A percentile compares a stretch with the other conserved stretches of the same genome.
Evolutionary conservation across 2,329 filamentous ascomycete species (phyloP).

Genomic region (Beauveria brongniartii): DNA sequence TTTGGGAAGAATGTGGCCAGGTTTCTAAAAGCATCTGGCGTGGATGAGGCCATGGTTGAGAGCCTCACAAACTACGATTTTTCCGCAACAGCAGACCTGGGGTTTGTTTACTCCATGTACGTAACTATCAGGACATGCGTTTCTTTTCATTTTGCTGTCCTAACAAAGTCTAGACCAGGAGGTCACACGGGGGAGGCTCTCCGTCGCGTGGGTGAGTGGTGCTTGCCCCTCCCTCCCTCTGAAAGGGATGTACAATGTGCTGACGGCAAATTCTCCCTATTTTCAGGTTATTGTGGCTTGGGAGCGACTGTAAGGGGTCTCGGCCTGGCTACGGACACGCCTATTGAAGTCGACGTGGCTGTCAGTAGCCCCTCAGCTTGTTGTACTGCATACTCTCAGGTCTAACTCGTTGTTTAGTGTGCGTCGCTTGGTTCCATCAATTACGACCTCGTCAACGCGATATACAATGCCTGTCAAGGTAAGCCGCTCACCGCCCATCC

Average conservation of each 20-base stretch:
- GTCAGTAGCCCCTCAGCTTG: conserved; percentile 32
- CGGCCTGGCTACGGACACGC: conserved; percentile 45
- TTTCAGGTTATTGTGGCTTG: conserved; percentile 64
- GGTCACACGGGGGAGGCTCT: conserved; percentile 23
- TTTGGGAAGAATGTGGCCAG: conserved; percentile 65
- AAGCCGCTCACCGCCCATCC: conserved; percentile 16
- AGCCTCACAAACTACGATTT: conserved; percentile 80
- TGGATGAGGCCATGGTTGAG: conserved; percentile 55
- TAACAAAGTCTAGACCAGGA: conserved; percentile 26
- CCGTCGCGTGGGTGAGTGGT: conserved; percentile 23
- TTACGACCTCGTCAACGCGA: conserved; percentile 51
- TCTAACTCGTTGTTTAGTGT: conserved; percentile 36
- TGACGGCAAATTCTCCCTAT: conserved; percentile 14
- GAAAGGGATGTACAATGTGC: not conserved
- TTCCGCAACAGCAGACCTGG: conserved; percentile 58
- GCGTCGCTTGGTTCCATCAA: conserved; percentile 77
- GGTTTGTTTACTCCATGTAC: conserved; percentile 81
- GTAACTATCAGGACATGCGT: conserved; percentile 20
- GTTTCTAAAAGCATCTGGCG: conserved; percentile 59
- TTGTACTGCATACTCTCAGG: not conserved
- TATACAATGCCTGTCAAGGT: conserved; percentile 51
- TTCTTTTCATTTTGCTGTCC: conserved; percentile 1
- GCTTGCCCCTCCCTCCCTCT: not conserved
- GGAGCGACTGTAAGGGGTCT: conserved; percentile 57
- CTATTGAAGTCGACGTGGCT: conserved; percentile 65